Evolutionary conservation across 2,329 filamentous ascomycete species (phyloP).

Genomic region (Aspergillus neoniger): DNA sequence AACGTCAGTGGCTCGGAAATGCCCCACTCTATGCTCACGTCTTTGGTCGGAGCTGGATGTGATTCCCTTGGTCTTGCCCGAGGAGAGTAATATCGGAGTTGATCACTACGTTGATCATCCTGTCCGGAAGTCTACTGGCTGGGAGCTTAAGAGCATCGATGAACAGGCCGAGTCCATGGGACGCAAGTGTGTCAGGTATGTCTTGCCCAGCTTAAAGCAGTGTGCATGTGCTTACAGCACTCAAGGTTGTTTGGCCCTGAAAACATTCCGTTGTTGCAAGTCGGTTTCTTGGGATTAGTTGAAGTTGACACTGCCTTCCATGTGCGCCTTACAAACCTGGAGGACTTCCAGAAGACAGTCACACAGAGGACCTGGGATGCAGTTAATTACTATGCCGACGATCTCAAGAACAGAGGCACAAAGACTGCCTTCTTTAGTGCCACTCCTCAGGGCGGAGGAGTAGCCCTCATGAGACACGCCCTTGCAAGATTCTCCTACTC

Average conservation of each 20-base stretch:
- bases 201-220: neutral
- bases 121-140: conserved; percentile 36
- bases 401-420: conserved; percentile 63
- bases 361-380: conserved; percentile 64
- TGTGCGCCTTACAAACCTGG: conserved; percentile 59
- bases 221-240: conserved; percentile 16
- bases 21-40: conserved; percentile 66
- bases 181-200: conserved; percentile 71
- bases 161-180: conserved; percentile 82
- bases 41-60: conserved; percentile 78
- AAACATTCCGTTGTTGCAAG: conserved; percentile 65
- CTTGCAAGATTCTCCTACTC: conserved; percentile 70
- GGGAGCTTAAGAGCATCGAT: conserved; percentile 65
- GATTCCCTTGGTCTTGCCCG: conserved; percentile 66
- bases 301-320: conserved; percentile 69
- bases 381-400: conserved; percentile 63
- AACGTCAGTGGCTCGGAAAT: conserved; percentile 58
- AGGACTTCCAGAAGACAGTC: conserved; percentile 65
- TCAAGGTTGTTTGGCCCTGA: conserved; percentile 70
- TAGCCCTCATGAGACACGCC: conserved; percentile 79
- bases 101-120: conserved; percentile 23
- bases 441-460: conserved; percentile 79
- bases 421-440: conserved; percentile 78
- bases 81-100: conserved; percentile 20
- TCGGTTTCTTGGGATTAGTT: conserved; percentile 68